Conservation (phyloP, 495 filamentous ascomycete genomes). For the Neurospora africana region DNA sequence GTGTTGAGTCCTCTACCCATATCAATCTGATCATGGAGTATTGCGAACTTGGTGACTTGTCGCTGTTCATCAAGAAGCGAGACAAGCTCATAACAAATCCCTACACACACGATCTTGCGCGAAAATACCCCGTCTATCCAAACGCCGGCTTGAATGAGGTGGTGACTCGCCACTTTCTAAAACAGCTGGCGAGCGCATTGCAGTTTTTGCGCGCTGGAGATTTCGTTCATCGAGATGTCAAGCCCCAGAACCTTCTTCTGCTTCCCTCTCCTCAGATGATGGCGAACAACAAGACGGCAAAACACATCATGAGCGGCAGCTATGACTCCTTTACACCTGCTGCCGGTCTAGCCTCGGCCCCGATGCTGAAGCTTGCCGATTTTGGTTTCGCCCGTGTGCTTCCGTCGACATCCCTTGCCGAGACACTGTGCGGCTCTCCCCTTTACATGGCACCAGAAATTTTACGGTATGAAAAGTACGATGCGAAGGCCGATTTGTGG, state of each 20-base stretch:
- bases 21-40: conserved; percentile 99
- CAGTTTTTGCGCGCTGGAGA: conserved; percentile 76
- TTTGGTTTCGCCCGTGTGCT: conserved; percentile 93
- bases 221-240: conserved; percentile 92
- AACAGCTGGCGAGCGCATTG: conserved; percentile 88
- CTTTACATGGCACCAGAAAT: conserved; percentile 99
- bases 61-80: conserved; percentile 88
- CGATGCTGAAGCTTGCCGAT: conserved; percentile 94
- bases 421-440: conserved; percentile 95
- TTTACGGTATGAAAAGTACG: conserved; percentile 91
- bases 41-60: conserved; percentile 88
- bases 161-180: conserved; percentile 85
- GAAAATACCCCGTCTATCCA: conserved; percentile 76
- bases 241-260: conserved; percentile 89
- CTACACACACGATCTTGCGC: conserved; percentile 72
- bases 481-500: conserved; percentile 94
- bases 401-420: conserved; percentile 78
- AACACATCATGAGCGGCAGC: conserved; percentile 50
- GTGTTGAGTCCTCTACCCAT: conserved; percentile 70
- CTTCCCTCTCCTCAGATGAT: conserved; percentile 67
- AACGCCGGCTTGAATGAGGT: conserved; percentile 86
- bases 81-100: conserved; percentile 64
- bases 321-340: conserved; percentile 68
- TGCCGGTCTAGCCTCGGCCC: conserved; percentile 74
- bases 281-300: conserved; percentile 26